Percentiles rank a stretch among this genome's conserved stretches.
phyloP scores from a whole-genome alignment of 495 filamentous ascomycete genomes.

The Opeltia flavorubescens region DNA sequence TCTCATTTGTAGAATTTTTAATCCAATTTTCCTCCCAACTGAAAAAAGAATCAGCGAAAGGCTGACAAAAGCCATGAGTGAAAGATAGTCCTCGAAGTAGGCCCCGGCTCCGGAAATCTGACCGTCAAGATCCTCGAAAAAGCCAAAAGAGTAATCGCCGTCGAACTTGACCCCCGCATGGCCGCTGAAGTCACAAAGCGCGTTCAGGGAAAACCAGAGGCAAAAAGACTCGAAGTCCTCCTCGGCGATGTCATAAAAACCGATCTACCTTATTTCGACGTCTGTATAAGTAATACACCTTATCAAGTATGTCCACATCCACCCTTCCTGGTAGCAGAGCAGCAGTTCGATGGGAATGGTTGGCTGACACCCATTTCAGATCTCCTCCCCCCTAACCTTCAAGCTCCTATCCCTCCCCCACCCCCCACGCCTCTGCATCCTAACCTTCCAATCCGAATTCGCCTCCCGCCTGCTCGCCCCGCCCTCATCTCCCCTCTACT shows the following conservation, averaged over 20 bases:
- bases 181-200: constrained; percentile 91
- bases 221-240: constrained; percentile 68
- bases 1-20: background rate
- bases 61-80: background rate
- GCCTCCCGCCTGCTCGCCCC: constrained; percentile 62
- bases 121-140: constrained; percentile 80
- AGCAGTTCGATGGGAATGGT: background rate
- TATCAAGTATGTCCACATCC: constrained; percentile 42
- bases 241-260: constrained; percentile 91
- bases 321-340: background rate
- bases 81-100: constrained; percentile 56
- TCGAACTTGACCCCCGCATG: constrained; percentile 93
- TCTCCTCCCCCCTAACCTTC: constrained; percentile 78
- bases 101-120: constrained; percentile 73
- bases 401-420: constrained; percentile 74
- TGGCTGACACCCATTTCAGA: constrained; percentile 29
- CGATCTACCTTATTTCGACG: constrained; percentile 73
- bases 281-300: constrained; percentile 87
- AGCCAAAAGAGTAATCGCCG: constrained; percentile 74
- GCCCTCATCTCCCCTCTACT: constrained; percentile 73
- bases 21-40: background rate
- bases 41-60: background rate
- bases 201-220: constrained; percentile 65
- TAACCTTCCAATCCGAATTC: constrained; percentile 83
- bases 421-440: constrained; percentile 60